Evolutionary conservation across 805 yeast species (phyloP), one percentile per base, ranked within the genome.

Genomic region (Nematodospora valgi): DNA sequence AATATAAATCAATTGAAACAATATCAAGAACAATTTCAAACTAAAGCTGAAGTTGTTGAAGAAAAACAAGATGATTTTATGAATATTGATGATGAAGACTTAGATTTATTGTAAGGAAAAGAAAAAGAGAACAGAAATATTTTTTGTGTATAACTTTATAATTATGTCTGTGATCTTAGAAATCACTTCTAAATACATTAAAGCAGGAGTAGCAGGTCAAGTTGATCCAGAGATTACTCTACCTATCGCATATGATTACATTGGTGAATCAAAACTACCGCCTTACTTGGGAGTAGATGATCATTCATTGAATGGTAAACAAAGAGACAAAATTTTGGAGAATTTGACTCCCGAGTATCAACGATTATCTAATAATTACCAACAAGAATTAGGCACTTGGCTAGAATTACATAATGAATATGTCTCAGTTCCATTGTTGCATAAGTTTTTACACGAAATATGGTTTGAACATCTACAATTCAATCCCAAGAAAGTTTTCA

Each of bases 1-100:
- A 82, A 82, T 39, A 43, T 79, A 18, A 82, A 79, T 30, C 89
- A 86, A 49, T 59, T 86, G 34, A 59, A 72, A 35, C 60, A 56
- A 15, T 74, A 67, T 51, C 96, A 86, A 54, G 55, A 62, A 29
- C 74, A 70, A 33, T 81, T 78, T 21, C 51, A 56, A 41, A 43
- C 37, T 29, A 52, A 56, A 49, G 39, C 49, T 19, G 49, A 46
- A 39, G 30, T 39, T 32, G 49, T 36, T n/a, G 49, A 48, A 23
- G 51, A 43, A 35, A 56, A 52, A 11, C 46, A 48, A 3, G 63
- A 56, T n/a, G 64, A 56, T 20, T 67, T 61, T 37, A 66, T 68
- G 70, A 72, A 66, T 34, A 59, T 67, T 32, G 74, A 69, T 36
- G 74, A 69, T 31, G 75, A 65, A 14, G 74, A 64, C 34, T 58